Conservation (phyloP, 2,329 filamentous ascomycete species). For the Penicillium sp. region DNA sequence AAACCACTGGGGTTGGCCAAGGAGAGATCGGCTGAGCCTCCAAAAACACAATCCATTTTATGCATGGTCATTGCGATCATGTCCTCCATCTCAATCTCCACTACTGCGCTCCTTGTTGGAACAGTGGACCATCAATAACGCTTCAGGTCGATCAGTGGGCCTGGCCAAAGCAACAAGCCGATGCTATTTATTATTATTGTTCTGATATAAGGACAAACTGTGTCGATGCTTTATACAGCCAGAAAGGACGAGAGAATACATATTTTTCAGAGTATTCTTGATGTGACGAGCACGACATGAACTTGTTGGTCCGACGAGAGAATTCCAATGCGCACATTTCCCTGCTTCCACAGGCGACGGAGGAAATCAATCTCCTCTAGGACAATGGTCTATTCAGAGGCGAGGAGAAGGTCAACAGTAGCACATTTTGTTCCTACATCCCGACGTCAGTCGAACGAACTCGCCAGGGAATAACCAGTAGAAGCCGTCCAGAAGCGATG, state of each 20-base stretch:
- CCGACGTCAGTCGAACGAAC: constrained; percentile 10
- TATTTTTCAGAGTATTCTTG: not conserved
- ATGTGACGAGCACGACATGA: not conserved
- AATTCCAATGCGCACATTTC: not conserved
- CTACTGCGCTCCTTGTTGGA: not conserved
- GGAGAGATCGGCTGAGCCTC: not conserved
- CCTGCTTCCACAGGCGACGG: too few species aligned
- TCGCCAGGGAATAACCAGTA: constrained; percentile 16
- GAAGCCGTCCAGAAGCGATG: not conserved
- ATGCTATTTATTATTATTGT: not conserved
- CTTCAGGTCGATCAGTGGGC: constrained; percentile 2
- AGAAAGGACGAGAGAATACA: too few species aligned
- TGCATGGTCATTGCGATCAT: not conserved
- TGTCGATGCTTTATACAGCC: not conserved
- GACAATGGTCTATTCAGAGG: not conserved
- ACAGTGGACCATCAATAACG: not conserved
- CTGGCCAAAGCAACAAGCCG: not conserved
- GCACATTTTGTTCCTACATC: constrained; percentile 9
- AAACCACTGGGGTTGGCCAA: not conserved
- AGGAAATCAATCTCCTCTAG: too few species aligned
- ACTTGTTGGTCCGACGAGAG: not conserved
- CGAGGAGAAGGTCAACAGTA: constrained; percentile 12
- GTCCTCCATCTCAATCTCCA: not conserved
- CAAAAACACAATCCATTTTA: not conserved
- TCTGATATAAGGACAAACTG: not conserved